A percentile compares a stretch with the other conserved stretches of the same genome.
phyloP scores from a whole-genome alignment of 208 protist genomes.

The Wallacemonas collosoma region DNA sequence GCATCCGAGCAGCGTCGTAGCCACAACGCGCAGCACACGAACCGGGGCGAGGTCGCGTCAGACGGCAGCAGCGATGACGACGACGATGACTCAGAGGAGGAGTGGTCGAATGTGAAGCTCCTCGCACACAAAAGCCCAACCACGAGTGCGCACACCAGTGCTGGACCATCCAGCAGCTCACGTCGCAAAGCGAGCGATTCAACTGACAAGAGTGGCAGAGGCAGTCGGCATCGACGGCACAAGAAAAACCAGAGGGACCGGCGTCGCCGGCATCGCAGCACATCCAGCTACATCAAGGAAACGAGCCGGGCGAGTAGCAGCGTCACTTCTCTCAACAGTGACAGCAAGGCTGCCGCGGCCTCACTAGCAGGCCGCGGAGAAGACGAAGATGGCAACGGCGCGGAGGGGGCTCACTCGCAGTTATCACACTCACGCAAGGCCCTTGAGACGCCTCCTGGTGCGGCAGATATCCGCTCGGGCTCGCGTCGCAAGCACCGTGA shows the following conservation, averaged over 20 bases:
- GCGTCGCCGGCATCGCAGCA: background rate
- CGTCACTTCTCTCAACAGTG: background rate
- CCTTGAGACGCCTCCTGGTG: too few relatives aligned
- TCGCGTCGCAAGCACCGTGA: background rate
- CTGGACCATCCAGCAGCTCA: background rate
- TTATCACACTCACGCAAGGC: too few relatives aligned
- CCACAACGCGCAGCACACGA: background rate
- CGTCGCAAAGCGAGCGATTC: background rate
- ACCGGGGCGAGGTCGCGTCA: background rate
- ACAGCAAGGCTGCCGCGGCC: background rate
- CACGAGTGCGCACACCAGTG: background rate
- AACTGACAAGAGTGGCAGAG: background rate
- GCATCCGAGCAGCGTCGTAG: background rate
- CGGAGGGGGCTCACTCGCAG: background rate
- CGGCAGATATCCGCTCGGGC: background rate
- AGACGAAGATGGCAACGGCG: background rate
- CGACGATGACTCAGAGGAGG: conserved; percentile 3
- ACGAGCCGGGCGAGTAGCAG: background rate
- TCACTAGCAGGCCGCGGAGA: background rate
- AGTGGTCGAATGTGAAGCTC: conserved; percentile 11
- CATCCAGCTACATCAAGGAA: background rate
- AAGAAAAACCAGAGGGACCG: background rate
- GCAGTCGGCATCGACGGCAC: background rate
- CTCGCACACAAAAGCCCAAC: background rate
- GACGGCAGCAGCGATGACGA: conserved; percentile 1